Evolutionary conservation across 2,329 filamentous ascomycete genomes (phyloP), one percentile per base, ranked within the genome.

Genomic region (Claviceps spartinae): DNA sequence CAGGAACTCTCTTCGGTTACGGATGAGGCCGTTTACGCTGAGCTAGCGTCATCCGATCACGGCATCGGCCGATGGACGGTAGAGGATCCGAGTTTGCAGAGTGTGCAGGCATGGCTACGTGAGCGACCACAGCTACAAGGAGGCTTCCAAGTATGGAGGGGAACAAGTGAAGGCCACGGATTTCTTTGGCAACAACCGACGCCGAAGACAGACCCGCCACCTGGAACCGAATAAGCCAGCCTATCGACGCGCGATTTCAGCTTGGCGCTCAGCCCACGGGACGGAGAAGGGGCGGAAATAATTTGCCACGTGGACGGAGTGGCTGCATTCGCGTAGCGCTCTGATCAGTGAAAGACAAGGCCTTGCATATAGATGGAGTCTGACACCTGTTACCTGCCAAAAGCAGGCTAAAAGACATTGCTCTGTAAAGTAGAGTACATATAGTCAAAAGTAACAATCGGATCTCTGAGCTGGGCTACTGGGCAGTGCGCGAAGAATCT

Each of bases 1-100:
- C 52, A 80, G 81, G 79, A 83, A 59, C 69, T 83, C 46, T 67
- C 73, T 36, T 68, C 68, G 41, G 74, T 83, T 57, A 79, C 74
- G 42, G 80, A 84, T 63, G 77, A 83, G 51, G 61, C 65, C 38
- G 71, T 83, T 54, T 83, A 83, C 63, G 63, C 67, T 47, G 71
- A 81, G 54, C 70, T 83, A 51, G 72, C 74, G 55, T 62, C 67
- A 38, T 73, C 73, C 20, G 80, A 83, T 61, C 65, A 73, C 26
- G 61, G 64, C 52, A 72, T 77, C 65, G 77, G 77, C 60, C 77
- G 79, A 67, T 84, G 80, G 80, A 80, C 74, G 59, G 72, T 67
- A 56, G 80, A 83, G 61, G 80, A 83, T 61, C 80, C 80, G 2
- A 77, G 73, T 57, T 66, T 82, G 50, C 69, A 75, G 51, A 68